Evolutionary conservation across 139 green algal genomes (phyloP), one percentile per base, ranked within the genome.

Genomic region (Chlamydomonas sphaeroides): DNA sequence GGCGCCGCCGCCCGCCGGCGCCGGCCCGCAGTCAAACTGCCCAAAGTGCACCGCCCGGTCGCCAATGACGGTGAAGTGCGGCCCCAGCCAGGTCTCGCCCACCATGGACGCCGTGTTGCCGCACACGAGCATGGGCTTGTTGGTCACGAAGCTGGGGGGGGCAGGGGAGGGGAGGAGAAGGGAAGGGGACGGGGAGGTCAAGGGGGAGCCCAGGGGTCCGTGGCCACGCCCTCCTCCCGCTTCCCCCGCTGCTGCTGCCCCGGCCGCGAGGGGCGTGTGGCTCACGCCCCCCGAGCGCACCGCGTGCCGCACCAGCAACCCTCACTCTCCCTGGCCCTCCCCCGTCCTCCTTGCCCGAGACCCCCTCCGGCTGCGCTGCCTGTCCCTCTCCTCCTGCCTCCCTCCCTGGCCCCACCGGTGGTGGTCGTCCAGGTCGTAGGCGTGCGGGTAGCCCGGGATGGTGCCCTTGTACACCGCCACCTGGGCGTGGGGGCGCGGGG

Each of bases 51-150:
- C 80, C 28, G 51, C 79, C 32, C 93, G 84, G 86, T 97, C 85
- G 0, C 94, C 94, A 15, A 89, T 84, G 36, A 96, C 89, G 39
- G 92, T 84, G 76, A 98, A 98, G 85, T 97, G 90, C 32, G 86
- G 81, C 17, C 79, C 76, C 48, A 98, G 88, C 95, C 95, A 98
- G 28, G 87, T 94, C 70, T 96, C 90, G 0, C 91, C 91, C 30
- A 98, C 80, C 93, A 98, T 98, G 32, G 95, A 92, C 3, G 95
- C 96, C 41, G 95, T 97, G 88, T 97, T 98, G 67, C 93, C 95
- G 87, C 95, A 96, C 53, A 99, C 97, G 36, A 93, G 89, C 68
- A 95, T 94, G 41, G 94, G 93, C 75, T 95, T 96, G 71, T 91
- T 89, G 23, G 88, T 94, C 68, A 93, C 82, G 68, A 98, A 96